Evolutionary conservation across 129 eudicot genomes (phyloP), one percentile per base, ranked within the genome.

Genomic region (Scalesia atractyloides): DNA sequence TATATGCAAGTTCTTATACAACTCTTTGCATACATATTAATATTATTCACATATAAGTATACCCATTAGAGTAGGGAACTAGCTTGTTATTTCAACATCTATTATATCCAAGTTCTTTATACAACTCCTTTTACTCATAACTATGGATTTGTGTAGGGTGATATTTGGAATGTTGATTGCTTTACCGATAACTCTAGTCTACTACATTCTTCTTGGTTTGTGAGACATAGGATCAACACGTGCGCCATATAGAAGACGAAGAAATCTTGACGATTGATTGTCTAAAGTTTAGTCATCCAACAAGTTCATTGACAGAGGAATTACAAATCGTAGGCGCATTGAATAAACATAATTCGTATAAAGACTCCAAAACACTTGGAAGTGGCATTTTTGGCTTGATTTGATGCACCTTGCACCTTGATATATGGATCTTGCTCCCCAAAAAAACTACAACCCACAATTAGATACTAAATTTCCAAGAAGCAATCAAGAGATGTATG

Each of bases 111-210:
- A 41, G 46, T 41, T 41, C 46, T 41, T 41, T 41, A 41, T 7
- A 41, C 46, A 41, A 41, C 46, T 15, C 56, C 26, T 24, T 26
- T 7, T 52, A 67, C 37, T 57, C 16, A 33, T 15, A n/a, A 2
- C 0, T 17, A 16, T 20, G 46, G 24, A 13, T 69, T 51, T 66
- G 14, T 34, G 7, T 84, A 93, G 98, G 82, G 98, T 93, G 48
- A 90, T 93, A 17, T 93, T 93, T 11, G 98, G 98, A 62, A 93
- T 93, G 98, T 60, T 89, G 82, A 93, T 93, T 70, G 98, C 98
- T 1, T 75, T 93, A 30, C 98, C 98, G 4, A 93, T 93, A 71
- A 88, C 96, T 46, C 61, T 93, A 54, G 85, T 93, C 2, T 93
- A 93, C 85, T 93, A 93, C 86, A 89, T 93, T 68, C 76, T 93